Evolutionary conservation across 192 early-diverging fungal genomes (phyloP).

Genomic region (Coemansia sp.): DNA sequence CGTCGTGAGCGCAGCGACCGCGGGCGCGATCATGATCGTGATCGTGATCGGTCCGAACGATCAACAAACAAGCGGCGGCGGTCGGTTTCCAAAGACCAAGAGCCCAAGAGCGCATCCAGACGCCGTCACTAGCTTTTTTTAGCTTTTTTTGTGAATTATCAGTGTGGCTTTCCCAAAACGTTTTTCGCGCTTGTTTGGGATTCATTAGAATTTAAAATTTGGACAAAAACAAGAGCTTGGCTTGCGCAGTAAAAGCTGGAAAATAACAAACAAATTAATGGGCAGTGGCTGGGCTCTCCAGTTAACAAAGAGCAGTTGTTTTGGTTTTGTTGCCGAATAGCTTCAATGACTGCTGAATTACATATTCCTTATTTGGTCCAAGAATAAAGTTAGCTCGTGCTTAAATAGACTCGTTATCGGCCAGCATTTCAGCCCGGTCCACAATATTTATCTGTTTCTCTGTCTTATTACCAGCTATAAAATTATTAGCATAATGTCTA

Average conservation of each 20-base stretch:
- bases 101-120: conserved; percentile 29
- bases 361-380: background rate
- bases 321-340: background rate
- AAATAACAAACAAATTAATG: conserved; percentile 2
- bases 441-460: background rate
- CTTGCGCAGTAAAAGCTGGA: background rate
- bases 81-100: conserved; percentile 38
- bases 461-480: background rate
- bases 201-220: background rate
- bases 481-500: conserved; percentile 26
- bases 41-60: conserved; percentile 23
- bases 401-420: background rate
- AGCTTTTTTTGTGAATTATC: background rate
- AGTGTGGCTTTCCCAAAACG: conserved; percentile 7
- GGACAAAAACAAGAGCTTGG: background rate
- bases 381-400: background rate
- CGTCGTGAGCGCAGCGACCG: conserved; percentile 33
- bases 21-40: conserved; percentile 15
- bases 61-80: conserved; percentile 42
- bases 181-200: background rate
- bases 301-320: conserved; percentile 3
- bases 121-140: conserved; percentile 34
- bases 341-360: background rate
- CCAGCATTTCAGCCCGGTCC: background rate
- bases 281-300: background rate